Base-by-base conservation (phyloP, 306 rosid genomes). In the Psophocarpus tetragonolobus region DNA sequence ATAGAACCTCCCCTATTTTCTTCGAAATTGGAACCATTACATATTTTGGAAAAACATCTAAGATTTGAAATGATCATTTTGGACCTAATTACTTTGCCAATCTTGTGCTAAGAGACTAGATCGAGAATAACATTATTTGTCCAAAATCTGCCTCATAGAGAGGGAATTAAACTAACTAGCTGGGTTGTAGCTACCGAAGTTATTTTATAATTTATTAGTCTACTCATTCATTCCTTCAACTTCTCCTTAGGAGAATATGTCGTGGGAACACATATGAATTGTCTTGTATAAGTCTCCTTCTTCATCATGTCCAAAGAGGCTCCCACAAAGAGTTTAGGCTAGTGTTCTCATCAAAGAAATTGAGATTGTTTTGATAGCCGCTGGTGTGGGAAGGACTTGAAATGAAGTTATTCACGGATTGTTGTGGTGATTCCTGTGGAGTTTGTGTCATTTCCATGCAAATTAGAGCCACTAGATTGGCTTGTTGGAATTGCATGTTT, bases 401-500 rank as follows among this genome's bases (percentile, higher is more conserved):
- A 57, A 79, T 76, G 68, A 85, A 85, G 45, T 85, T 76, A 69
- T 90, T 88, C 2, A 84, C n/a, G 1, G 88, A 84, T 63, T 91
- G 88, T n/a, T 79, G 92, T 8, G 85, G 88, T 26, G 90, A 71
- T 27, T 69, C 85, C 8, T 77, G 86, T 42, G 86, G 91, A 41
- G 93, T 75, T 24, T 87, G 87, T 20, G 92, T 11, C 87, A 90
- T 79, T 71, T 94, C 91, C 98, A 86, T 90, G 90, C 92, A 90
- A 79, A 94, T 76, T 0, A 92, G 60, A 65, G 98, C 84, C 47
- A 94, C 84, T 0, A 94, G 90, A 77, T 94, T 92, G 85, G 96
- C 87, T 27, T 94, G 97, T 71, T 94, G 97, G 26, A 88, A 60
- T 53, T 92, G 97, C 96, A 90, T 89, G 85, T 75, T 90, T 5